These are phyloP conservation scores for Penicillium coprophilum DNA, from an alignment of 495 filamentous ascomycete genomes.

Conservation along the genomic window DNA sequence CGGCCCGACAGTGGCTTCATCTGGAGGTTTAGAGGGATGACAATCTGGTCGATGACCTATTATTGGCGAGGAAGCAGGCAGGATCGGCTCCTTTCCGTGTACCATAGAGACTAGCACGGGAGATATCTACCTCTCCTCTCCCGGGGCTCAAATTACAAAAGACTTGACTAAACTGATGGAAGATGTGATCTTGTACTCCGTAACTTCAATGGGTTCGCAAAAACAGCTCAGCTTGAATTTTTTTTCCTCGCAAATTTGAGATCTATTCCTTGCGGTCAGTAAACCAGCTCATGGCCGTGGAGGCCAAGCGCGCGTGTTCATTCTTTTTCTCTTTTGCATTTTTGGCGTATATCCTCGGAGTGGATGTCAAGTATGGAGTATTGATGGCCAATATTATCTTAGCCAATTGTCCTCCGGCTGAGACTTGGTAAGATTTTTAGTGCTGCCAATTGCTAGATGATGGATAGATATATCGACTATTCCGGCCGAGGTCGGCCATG, in stretches of 20 bases:
- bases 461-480: neutral
- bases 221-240: neutral
- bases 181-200: neutral
- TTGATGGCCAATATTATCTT: neutral
- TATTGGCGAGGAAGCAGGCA: conserved; percentile 14
- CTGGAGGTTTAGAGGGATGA: neutral
- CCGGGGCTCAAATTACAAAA: conserved; percentile 22
- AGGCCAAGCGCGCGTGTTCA: neutral
- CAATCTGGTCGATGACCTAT: conserved; percentile 5
- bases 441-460: neutral
- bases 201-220: neutral
- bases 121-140: conserved; percentile 4
- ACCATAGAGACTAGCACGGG: conserved; percentile 28
- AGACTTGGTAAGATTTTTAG: no score
- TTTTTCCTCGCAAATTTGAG: neutral
- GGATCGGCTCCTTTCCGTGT: conserved; percentile 24
- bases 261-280: neutral
- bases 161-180: neutral
- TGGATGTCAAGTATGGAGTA: neutral
- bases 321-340: no score
- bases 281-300: neutral
- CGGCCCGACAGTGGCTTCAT: neutral
- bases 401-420: no score
- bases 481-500: neutral
- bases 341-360: neutral